A percentile compares a stretch with the other conserved stretches of the same genome.
These are phyloP conservation scores for Sequoia sempervirens DNA, from an alignment of 75 land plant genomes.

Conservation along the genomic window DNA sequence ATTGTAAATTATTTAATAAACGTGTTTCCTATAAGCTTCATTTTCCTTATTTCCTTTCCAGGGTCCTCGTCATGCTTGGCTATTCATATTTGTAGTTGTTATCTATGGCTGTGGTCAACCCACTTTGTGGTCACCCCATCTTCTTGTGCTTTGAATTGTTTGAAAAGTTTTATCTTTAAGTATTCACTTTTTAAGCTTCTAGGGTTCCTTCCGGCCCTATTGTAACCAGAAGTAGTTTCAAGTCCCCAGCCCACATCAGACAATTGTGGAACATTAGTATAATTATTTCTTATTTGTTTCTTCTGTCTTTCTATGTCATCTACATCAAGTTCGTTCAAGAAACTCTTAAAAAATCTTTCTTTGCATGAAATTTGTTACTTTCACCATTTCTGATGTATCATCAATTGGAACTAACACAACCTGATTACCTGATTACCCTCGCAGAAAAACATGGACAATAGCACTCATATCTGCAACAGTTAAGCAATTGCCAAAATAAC, in stretches of 20 bases:
- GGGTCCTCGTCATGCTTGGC: neutral
- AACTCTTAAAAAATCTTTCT: neutral
- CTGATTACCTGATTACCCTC: neutral
- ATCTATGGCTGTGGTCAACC: neutral
- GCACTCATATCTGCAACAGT: neutral
- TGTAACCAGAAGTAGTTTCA: neutral
- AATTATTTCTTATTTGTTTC: neutral
- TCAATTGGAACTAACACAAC: neutral
- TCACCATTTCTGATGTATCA: neutral
- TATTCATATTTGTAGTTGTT: neutral
- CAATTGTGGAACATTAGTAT: neutral
- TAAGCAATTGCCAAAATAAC: neutral
- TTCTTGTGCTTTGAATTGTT: neutral
- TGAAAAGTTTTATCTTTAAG: neutral
- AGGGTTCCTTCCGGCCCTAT: neutral
- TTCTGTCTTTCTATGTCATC: neutral
- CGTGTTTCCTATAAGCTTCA: neutral
- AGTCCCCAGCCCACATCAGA: neutral
- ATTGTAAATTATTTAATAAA: neutral
- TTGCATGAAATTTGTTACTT: neutral
- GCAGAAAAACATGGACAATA: neutral
- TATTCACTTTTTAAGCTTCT: neutral
- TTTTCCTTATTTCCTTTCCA: neutral
- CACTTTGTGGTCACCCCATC: neutral
- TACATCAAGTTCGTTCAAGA: neutral